Base-by-base conservation (phyloP, 805 yeast species). In the Candida ipomoeae region DNA sequence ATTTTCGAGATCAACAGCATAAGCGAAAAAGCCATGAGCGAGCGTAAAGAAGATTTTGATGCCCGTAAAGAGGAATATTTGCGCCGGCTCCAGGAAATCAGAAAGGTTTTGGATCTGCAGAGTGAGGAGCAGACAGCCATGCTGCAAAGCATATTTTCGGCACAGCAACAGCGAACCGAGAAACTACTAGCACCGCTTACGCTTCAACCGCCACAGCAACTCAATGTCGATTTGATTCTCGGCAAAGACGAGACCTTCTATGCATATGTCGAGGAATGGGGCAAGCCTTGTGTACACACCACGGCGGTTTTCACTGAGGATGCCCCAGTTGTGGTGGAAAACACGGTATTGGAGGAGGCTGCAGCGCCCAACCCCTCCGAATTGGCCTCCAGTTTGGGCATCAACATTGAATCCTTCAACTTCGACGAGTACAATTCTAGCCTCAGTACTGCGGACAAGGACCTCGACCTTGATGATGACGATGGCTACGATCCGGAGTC, bases 1-100 rank as follows among this genome's bases (percentile, higher is more conserved):
- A 62, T 73, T 6, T 56, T 59, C 34, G 58, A 52, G 18, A 64
- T 71, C 41, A 73, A 73, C 56, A 60, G 62, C 31, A 61, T 68
- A 23, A 61, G 68, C 34, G 77, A 73, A 39, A 48, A 54, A 13
- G 62, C 63, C 14, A 54, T 65, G 58, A 48, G 50, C 39, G 68
- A 58, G 38, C 55, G 60, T 15, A 62, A 57, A 23, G 55, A 53
- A 20, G 65, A 59, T 2, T 68, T 69, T 46, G 68, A 61, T 14
- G 38, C 54, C 15, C 60, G 60, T 14, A 63, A 63, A 11, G 59
- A 57, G 20, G 49, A 48, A 10, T 69, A 60, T 43, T 66, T 66
- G 31, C 55, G 31, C 35, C 63, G 55, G 20, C 62, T 65, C 32
- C 56, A 50, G 41, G 55, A 42, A 2, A 52, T 63, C 11, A 56